These are phyloP conservation scores for Capsella bursapastoris DNA, from an alignment of 345 rosid species.

Conservation along the genomic window DNA sequence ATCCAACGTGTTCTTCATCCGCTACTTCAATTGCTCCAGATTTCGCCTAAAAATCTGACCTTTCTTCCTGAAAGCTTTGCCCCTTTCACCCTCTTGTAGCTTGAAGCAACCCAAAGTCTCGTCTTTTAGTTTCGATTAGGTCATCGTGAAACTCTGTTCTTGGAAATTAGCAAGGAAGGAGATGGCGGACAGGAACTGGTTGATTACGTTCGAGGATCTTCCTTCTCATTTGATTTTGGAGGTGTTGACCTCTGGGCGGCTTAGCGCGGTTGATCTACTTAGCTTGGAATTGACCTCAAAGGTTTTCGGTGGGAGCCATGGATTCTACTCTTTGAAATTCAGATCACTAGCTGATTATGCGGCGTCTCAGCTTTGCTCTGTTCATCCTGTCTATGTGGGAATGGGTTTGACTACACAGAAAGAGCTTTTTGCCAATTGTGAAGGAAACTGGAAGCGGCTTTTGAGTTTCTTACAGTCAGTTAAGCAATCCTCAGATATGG, in stretches of 20 bases:
- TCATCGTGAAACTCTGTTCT: constrained; percentile 16
- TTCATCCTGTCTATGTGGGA: constrained; percentile 56
- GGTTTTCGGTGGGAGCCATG: constrained; percentile 72
- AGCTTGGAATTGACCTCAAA: constrained; percentile 78
- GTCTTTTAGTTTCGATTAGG: constrained; percentile 28
- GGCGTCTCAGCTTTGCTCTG: constrained; percentile 73
- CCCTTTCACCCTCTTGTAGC: constrained; percentile 26
- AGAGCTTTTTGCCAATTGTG: constrained; percentile 76
- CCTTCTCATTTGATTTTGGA: constrained; percentile 92
- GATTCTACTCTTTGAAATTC: constrained; percentile 64
- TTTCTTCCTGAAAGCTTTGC: not conserved
- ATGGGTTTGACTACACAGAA: constrained; percentile 59
- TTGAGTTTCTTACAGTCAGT: constrained; percentile 89
- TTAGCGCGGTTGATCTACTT: constrained; percentile 69
- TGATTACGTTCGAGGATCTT: constrained; percentile 68
- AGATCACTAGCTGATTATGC: constrained; percentile 84
- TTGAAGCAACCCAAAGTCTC: constrained; percentile 20
- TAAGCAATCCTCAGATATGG: constrained; percentile 73
- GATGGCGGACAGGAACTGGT: constrained; percentile 74
- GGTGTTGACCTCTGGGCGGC: constrained; percentile 71
- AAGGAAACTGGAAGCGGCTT: constrained; percentile 84
- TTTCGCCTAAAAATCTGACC: constrained; percentile 84
- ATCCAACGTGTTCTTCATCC: constrained; percentile 71
- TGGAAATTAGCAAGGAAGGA: constrained; percentile 28
- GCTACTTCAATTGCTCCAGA: constrained; percentile 76